Base-by-base conservation (phyloP, 1,284 basidiomycete species). In the Bjerkandera adusta region DNA sequence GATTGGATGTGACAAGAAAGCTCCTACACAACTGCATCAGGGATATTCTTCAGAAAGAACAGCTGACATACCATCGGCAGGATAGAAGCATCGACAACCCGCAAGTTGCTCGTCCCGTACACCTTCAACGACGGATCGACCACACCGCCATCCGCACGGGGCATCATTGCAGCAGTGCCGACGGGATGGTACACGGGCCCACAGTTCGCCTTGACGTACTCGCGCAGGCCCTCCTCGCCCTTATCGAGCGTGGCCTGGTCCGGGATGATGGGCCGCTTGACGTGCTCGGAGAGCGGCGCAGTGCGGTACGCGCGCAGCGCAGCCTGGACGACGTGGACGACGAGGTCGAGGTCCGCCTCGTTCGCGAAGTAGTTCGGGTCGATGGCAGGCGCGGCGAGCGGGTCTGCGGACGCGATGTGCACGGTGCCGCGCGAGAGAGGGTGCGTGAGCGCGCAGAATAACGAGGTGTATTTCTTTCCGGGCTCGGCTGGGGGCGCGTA, bases 21-120 rank as follows among this genome's bases (percentile, higher is more conserved):
- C n/a, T 30, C 27, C 27, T 30, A n/a, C 27, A 30, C 27, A 8
- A n/a, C n/a, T 30, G n/a, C n/a, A n/a, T 30, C 27, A 30, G 37
- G n/a, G 21, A 37, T 37, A 12, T 18, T 12, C 36, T 13, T 22
- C 21, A 39, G 8, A 24, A 3, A 24, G 24, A 39, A 26, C 12
- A 39, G 37, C 37, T 39, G 20, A n/a, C 12, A 39, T 24, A n/a
- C 16, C 6, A 70, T 49, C 2, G 70, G 69, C 43, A 68, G 64
- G 54, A 73, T 60, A 20, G 65, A 67, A 15, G 69, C 63, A 56
- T 72, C 70, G 25, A 68, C 61, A 22, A 61, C 55, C n/a, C 59
- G 51, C 5, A 58, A 33, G 63, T 78, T 78, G 51, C 48, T 51
- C 5, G 74, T 71, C 29, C 75, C 75, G 60, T 77, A 74, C 5